Conservation (phyloP, 2,329 filamentous ascomycete genomes). For the Venturia effusa region DNA sequence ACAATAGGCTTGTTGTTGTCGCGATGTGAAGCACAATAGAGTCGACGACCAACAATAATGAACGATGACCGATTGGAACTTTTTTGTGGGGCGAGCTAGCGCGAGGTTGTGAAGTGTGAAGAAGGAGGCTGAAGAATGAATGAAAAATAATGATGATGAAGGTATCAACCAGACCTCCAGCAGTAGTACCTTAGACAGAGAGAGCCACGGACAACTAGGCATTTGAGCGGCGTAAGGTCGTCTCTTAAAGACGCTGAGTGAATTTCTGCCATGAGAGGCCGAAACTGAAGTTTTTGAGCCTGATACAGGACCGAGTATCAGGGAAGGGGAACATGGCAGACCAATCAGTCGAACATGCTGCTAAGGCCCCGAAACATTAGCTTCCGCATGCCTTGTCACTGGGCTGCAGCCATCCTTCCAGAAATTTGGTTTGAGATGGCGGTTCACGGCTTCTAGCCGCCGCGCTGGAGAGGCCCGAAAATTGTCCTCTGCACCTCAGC, state of each 20-base stretch:
- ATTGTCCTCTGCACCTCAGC: not conserved
- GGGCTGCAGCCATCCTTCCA: constrained; percentile 5
- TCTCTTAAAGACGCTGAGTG: not conserved
- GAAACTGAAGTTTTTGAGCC: constrained; percentile 5
- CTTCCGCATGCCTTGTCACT: not conserved
- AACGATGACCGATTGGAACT: not conserved
- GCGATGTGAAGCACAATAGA: not conserved
- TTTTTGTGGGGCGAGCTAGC: not conserved
- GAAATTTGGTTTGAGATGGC: not conserved
- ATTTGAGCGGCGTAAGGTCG: not conserved
- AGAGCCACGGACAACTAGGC: not conserved
- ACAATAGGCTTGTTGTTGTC: constrained; percentile 2
- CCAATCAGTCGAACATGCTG: constrained; percentile 2
- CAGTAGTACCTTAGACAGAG: not conserved
- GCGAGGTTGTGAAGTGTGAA: not conserved
- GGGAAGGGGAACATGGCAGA: not conserved
- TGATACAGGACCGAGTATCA: constrained; percentile 4
- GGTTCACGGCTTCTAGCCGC: constrained; percentile 4
- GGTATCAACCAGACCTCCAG: not conserved
- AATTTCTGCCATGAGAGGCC: not conserved
- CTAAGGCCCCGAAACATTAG: constrained; percentile 2
- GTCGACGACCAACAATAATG: not conserved
- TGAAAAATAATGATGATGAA: not conserved
- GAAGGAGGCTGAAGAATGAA: not conserved
- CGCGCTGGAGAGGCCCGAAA: not conserved